phyloP scores from a whole-genome alignment of 179 eudicot genomes.

The Silene vulgaris region DNA sequence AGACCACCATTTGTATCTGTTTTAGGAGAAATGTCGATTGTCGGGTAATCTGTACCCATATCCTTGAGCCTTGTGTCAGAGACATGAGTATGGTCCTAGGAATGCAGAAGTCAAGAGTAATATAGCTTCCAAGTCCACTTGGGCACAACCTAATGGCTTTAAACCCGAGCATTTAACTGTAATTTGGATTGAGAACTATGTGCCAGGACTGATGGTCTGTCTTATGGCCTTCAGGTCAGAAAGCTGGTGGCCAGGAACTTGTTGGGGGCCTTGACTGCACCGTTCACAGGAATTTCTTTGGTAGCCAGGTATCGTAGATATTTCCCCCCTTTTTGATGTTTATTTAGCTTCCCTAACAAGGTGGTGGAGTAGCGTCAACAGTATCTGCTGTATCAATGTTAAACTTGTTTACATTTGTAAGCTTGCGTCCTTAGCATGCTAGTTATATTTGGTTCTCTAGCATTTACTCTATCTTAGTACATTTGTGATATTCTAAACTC shows the following conservation, averaged over 20 bases:
- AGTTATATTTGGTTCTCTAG: neutral
- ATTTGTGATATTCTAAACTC: neutral
- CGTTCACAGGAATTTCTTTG: constrained; percentile 87
- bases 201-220: neutral
- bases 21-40: no score
- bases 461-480: neutral
- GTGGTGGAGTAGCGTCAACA: no score
- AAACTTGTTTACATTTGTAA: no score
- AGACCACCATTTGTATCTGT: no score
- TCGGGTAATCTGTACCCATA: no score
- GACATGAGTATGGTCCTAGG: neutral
- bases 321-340: neutral
- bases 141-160: no score
- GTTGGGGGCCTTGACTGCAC: constrained; percentile 90
- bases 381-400: neutral
- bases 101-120: neutral
- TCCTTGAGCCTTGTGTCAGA: no score
- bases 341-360: no score
- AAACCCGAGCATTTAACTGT: no score
- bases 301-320: constrained; percentile 61
- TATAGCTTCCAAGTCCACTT: neutral
- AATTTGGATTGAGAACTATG: no score
- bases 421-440: neutral
- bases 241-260: constrained; percentile 82
- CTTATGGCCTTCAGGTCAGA: constrained; percentile 57